A percentile compares a stretch with the other conserved stretches of the same genome.
phyloP scores from a whole-genome alignment of 352 stramenopile species.

The Phytophthora tubulina region DNA sequence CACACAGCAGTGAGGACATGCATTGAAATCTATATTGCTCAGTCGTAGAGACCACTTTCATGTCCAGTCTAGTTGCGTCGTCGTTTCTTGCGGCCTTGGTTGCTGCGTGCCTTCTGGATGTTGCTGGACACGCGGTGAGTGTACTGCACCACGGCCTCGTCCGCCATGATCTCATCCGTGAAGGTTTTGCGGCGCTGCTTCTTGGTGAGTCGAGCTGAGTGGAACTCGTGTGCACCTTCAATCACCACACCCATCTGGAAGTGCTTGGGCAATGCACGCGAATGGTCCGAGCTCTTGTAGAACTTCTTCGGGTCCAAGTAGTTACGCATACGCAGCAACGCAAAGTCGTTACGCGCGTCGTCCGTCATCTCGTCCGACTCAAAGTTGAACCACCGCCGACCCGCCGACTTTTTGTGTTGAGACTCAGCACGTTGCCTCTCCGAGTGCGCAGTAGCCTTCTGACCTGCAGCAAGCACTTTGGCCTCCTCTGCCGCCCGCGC shows the following conservation, averaged over 20 bases:
- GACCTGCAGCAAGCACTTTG: slow-evolving; percentile 49
- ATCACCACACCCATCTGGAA: slow-evolving; percentile 95
- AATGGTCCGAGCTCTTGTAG: slow-evolving; percentile 95
- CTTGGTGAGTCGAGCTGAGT: slow-evolving; percentile 91
- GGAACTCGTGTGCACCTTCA: slow-evolving; percentile 92
- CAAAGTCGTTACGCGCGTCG: slow-evolving; percentile 90
- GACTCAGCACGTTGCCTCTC: slow-evolving; percentile 63
- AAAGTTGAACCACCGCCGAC: slow-evolving; percentile 94
- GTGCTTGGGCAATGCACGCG: slow-evolving; percentile 84
- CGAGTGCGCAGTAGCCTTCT: slow-evolving; percentile 52
- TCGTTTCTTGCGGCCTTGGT: slow-evolving; percentile 55
- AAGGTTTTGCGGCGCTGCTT: slow-evolving; percentile 94
- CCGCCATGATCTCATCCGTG: slow-evolving; percentile 96
- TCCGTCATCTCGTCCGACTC: slow-evolving; percentile 89
- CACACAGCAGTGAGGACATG: slow-evolving; percentile 2
- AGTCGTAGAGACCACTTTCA: slow-evolving; percentile 8
- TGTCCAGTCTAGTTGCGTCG: slow-evolving; percentile 36
- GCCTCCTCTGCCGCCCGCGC: slow-evolving; percentile 62
- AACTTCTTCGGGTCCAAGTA: slow-evolving; percentile 98
- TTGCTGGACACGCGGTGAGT: slow-evolving; percentile 86
- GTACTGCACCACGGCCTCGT: slow-evolving; percentile 86
- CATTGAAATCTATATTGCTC: slow-evolving; percentile 37
- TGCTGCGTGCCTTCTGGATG: slow-evolving; percentile 66
- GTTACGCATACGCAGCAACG: slow-evolving; percentile 94
- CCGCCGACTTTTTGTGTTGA: slow-evolving; percentile 61